Evolutionary conservation across 164 flowering plant species (phyloP).

Genomic region (Chloranthus sessilifolius): DNA sequence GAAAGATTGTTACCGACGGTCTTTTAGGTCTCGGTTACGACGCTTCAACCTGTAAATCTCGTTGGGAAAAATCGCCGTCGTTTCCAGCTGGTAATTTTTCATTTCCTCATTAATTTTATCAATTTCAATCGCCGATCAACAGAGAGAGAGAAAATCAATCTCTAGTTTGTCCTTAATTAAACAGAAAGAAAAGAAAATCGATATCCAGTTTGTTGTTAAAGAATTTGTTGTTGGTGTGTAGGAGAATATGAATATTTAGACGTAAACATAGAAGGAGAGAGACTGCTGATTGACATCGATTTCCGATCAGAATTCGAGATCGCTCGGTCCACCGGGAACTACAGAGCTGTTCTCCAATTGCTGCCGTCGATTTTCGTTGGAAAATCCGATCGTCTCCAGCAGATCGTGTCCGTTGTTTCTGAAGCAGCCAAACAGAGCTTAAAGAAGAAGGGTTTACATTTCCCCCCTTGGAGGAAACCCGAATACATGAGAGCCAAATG

Average conservation of each 20-base stretch:
- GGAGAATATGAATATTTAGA: constrained; percentile 90
- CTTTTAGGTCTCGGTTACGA: constrained; percentile 58
- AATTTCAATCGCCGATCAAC: background rate
- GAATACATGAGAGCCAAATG: constrained; percentile 77
- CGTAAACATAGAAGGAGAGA: constrained; percentile 51
- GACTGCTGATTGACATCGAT: constrained; percentile 75
- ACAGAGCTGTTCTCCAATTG: constrained; percentile 54
- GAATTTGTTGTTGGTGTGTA: constrained; percentile 16
- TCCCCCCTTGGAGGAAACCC: constrained; percentile 83
- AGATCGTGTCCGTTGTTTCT: constrained; percentile 54
- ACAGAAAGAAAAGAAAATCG: background rate
- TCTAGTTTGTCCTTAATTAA: background rate
- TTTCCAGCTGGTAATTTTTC: constrained; percentile 85
- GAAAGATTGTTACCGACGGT: constrained; percentile 41
- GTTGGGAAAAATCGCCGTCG: constrained; percentile 71
- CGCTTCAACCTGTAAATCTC: constrained; percentile 71
- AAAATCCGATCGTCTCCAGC: constrained; percentile 63
- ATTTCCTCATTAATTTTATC: constrained; percentile 3
- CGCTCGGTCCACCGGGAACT: constrained; percentile 68
- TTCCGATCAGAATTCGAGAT: constrained; percentile 90
- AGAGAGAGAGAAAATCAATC: background rate
- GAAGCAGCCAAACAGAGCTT: constrained; percentile 81
- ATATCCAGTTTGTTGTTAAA: background rate
- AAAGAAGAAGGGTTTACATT: constrained; percentile 82
- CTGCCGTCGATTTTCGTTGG: constrained; percentile 81